These are phyloP conservation scores for Entoloma clypeatum DNA, from an alignment of 1,284 basidiomycete species.

Conservation along the genomic window DNA sequence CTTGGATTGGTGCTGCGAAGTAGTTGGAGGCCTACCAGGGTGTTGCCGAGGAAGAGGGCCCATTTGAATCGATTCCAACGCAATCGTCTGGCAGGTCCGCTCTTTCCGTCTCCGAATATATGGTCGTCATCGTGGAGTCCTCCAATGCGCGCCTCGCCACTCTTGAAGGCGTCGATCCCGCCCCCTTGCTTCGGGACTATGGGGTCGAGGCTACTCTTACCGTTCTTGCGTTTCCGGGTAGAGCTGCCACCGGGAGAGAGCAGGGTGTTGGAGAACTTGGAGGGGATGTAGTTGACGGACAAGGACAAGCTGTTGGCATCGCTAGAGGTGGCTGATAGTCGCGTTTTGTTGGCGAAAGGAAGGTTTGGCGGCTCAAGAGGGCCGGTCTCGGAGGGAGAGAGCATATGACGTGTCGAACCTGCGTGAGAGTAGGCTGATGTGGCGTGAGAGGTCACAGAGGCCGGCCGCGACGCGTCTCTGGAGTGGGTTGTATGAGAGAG, in stretches of 20 bases:
- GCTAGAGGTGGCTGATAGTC: neutral
- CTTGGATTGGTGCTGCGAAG: slow-evolving; percentile 1
- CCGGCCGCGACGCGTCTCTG: slow-evolving; percentile 23
- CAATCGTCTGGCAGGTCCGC: no score
- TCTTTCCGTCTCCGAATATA: no score
- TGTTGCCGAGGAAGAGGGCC: slow-evolving; percentile 55
- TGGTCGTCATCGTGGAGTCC: slow-evolving; percentile 52
- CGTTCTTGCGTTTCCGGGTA: slow-evolving; percentile 31
- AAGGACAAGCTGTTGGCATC: slow-evolving; percentile 34
- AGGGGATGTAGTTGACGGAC: slow-evolving; percentile 57
- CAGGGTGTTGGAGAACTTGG: slow-evolving; percentile 47
- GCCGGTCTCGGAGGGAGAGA: slow-evolving; percentile 24
- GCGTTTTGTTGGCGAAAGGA: slow-evolving; percentile 16
- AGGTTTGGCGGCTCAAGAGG: slow-evolving; percentile 17
- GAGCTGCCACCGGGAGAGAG: slow-evolving; percentile 40
- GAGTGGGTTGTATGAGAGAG: slow-evolving; percentile 19
- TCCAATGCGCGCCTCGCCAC: slow-evolving; percentile 48
- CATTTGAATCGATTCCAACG: slow-evolving; percentile 73
- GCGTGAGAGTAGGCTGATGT: slow-evolving; percentile 34
- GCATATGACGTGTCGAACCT: slow-evolving; percentile 33
- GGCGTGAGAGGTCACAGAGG: slow-evolving; percentile 28
- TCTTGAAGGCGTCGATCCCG: slow-evolving; percentile 57
- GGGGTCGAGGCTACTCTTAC: slow-evolving; percentile 23
- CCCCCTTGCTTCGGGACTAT: slow-evolving; percentile 49
- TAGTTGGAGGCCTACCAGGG: slow-evolving; percentile 44